Evolutionary conservation across 83 land plant genomes (phyloP), one percentile per base, ranked within the genome.

Genomic region (Isoetes engelmannii): DNA sequence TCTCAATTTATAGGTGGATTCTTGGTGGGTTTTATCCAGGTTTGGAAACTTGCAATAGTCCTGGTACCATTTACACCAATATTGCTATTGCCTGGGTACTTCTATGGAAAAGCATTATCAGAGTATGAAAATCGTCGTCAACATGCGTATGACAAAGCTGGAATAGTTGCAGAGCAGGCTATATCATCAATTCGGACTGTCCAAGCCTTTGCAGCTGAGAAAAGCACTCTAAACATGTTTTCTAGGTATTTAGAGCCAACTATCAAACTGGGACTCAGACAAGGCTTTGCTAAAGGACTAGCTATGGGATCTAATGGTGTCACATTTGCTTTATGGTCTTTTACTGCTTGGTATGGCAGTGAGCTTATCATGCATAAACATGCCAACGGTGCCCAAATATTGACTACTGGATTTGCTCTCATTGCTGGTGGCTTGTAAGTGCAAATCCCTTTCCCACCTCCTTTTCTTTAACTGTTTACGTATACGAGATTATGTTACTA

Each of bases 271-370:
- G 89, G 92, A n/a, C 41, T 81, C 42, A 82, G 77, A 59, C 84
- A 81, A 75, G 96, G 96, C 44, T 68, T 87, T 15, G 89, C 87
- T 7, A 85, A 87, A 67, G 96, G 96, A 6, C 73, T 87, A 8
- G 89, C 89, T 1, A 73, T 84, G 0, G 96, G 92, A 6, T 72
- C 85, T 57, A 80, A 75, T 28, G 89, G 89, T 17, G 65, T 85
- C 49, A 57, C 84, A 3, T 90, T 85, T 73, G 83, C 86, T 21
- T 80, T 85, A 47, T 90, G 92, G 92, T 85, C 81, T 18, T 84
- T 87, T 48, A 75, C 87, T 67, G 77, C 85, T 63, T 90, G 96
- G 96, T 90, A 83, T 72, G 88, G 85, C 10, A 78, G 83, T 63
- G 66, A 63, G 37, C 65, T 88, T 66, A 79, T 88, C 15, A 81